phyloP scores from a whole-genome alignment of 441 rosid species.

The Aquilaria agallochum region DNA sequence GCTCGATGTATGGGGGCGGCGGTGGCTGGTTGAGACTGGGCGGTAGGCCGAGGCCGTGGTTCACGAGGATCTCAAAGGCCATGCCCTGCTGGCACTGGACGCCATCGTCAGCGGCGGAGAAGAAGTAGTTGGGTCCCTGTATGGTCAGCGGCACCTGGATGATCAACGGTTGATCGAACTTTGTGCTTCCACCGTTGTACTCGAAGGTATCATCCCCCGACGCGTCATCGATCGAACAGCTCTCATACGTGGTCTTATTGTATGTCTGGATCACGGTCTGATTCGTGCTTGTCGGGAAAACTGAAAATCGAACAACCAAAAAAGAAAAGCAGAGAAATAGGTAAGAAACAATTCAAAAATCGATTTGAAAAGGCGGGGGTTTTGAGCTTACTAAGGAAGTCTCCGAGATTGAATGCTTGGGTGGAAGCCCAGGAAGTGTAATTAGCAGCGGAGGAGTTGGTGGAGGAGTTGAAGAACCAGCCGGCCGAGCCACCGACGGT shows the following conservation, averaged over 20 bases:
- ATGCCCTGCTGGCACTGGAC: slow-evolving; percentile 50
- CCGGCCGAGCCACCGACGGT: slow-evolving; percentile 54
- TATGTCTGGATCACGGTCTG: slow-evolving; percentile 55
- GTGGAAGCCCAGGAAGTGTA: slow-evolving; percentile 53
- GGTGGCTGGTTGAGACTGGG: slow-evolving; percentile 68
- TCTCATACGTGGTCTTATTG: slow-evolving; percentile 44
- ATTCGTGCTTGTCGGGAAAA: slow-evolving; percentile 52
- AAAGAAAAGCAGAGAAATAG: background rate
- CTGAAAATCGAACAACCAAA: slow-evolving; percentile 16
- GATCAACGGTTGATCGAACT: slow-evolving; percentile 28
- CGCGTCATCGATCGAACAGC: slow-evolving; percentile 41
- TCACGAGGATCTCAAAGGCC: slow-evolving; percentile 53
- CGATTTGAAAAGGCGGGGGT: too few species aligned
- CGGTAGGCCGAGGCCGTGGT: slow-evolving; percentile 56
- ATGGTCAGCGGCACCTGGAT: slow-evolving; percentile 44
- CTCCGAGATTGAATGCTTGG: slow-evolving; percentile 57
- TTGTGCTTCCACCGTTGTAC: slow-evolving; percentile 35
- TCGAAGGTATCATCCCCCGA: slow-evolving; percentile 31
- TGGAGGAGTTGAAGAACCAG: slow-evolving; percentile 48
- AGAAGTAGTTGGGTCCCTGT: slow-evolving; percentile 46
- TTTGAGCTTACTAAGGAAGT: slow-evolving; percentile 44
- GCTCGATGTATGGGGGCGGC: slow-evolving; percentile 47
- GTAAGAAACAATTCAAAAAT: background rate
- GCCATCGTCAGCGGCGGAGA: slow-evolving; percentile 51
- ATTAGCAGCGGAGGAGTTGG: slow-evolving; percentile 40